Evolutionary conservation across 2,329 filamentous ascomycete genomes (phyloP).

Genomic region (Ceratocystis colombiana): DNA sequence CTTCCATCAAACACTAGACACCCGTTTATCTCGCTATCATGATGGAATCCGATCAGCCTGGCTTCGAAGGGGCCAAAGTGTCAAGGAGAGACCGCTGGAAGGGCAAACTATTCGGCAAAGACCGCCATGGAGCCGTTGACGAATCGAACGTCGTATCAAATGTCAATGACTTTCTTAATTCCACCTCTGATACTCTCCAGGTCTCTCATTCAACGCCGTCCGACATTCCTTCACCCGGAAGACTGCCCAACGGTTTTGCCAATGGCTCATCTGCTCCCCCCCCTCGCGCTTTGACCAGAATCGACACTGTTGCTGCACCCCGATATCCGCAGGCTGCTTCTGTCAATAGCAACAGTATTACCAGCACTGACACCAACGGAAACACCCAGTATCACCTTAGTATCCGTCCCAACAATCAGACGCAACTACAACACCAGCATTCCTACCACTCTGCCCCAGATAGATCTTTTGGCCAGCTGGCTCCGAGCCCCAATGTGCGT

Average conservation of each 20-base stretch:
- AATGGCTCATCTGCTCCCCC: conserved; percentile 14
- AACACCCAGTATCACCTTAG: conserved; percentile 18
- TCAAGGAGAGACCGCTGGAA: conserved; percentile 48
- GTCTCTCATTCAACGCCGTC: conserved; percentile 41
- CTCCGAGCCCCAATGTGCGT: conserved; percentile 37
- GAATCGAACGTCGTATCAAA: conserved; percentile 36
- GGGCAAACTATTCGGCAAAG: conserved; percentile 50
- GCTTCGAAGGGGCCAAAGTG: conserved; percentile 41
- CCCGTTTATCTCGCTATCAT: not conserved
- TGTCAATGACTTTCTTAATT: conserved; percentile 49
- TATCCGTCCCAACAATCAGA: conserved; percentile 20
- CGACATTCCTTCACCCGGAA: conserved; percentile 27
- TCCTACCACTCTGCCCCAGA: conserved; percentile 36
- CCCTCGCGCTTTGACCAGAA: conserved; percentile 33
- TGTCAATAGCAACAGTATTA: conserved; percentile 3
- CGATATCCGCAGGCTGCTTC: conserved; percentile 44
- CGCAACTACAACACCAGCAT: conserved; percentile 26
- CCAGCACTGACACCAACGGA: not conserved
- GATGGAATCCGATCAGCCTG: conserved; percentile 25
- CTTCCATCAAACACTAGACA: not conserved
- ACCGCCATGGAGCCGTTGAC: conserved; percentile 32
- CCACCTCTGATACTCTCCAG: conserved; percentile 45
- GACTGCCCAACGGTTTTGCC: conserved; percentile 33
- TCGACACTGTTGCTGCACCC: conserved; percentile 47
- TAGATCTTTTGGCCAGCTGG: conserved; percentile 35